Evolutionary conservation across 768 basidiomycete species (phyloP).

Genomic region (Lanmaoa rubissima): DNA sequence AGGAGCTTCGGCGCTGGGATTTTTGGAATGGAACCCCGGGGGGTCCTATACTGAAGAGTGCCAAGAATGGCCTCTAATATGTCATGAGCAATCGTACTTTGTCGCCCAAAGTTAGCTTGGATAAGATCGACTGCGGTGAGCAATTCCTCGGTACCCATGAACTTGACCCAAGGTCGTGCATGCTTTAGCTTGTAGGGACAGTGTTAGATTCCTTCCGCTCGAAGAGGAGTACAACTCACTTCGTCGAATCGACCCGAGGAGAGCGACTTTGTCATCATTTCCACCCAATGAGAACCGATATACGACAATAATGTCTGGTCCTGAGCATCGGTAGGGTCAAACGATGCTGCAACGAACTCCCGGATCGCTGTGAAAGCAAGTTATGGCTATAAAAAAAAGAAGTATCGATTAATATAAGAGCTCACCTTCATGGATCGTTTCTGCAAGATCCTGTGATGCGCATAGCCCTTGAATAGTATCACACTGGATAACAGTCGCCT

Average conservation of each 20-base stretch:
- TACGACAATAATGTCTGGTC: conserved; percentile 43
- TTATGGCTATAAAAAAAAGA: background rate
- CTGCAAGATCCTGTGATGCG: conserved; percentile 25
- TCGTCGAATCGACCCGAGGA: conserved; percentile 8
- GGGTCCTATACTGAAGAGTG: conserved; percentile 25
- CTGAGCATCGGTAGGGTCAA: conserved; percentile 34
- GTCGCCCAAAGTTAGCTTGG: conserved; percentile 6
- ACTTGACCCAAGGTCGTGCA: conserved; percentile 50
- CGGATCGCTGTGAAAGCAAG: conserved; percentile 37
- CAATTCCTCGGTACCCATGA: conserved; percentile 43
- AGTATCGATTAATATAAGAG: background rate
- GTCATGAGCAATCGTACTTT: conserved; percentile 5
- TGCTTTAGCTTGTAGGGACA: conserved; percentile 11
- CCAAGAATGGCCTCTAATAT: conserved; percentile 39
- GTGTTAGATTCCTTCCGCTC: background rate
- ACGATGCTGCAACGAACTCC: conserved; percentile 37
- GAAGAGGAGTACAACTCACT: conserved; percentile 3
- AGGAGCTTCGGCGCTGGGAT: conserved; percentile 40
- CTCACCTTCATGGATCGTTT: conserved; percentile 37
- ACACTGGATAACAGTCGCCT: conserved; percentile 39
- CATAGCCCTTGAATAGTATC: conserved; percentile 37
- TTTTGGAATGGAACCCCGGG: background rate
- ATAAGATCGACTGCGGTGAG: conserved; percentile 45
- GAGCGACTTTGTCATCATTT: conserved; percentile 13
- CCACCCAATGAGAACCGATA: conserved; percentile 45